Conservation (phyloP, 306 rosid genomes). For the Trifolium dubium region DNA sequence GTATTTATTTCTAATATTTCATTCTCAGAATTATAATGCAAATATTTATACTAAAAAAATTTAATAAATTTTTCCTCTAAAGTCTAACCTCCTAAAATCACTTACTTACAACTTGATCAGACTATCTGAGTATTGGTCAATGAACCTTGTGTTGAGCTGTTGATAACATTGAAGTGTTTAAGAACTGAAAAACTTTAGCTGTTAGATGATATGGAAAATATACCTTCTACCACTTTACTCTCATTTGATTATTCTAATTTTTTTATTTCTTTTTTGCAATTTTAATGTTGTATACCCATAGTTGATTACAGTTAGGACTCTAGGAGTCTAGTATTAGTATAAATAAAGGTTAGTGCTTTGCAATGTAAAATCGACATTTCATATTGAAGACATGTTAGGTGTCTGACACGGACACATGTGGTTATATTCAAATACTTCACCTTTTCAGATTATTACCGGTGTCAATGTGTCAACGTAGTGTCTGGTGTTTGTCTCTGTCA, state of each 20-base stretch:
- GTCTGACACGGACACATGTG: too few species aligned
- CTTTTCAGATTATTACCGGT: too few species aligned
- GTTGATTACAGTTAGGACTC: neutral
- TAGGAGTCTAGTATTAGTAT: constrained; percentile 11
- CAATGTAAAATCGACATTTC: too few species aligned
- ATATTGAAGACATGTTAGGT: too few species aligned
- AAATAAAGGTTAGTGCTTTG: constrained; percentile 2
- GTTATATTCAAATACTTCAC: too few species aligned
- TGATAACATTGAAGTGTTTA: neutral
- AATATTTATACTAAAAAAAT: neutral
- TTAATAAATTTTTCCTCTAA: constrained; percentile 1
- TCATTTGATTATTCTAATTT: too few species aligned
- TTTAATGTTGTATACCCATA: neutral
- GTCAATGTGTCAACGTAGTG: too few species aligned
- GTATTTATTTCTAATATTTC: constrained; percentile 3
- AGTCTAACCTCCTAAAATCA: neutral
- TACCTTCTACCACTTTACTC: neutral
- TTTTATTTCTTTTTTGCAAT: too few species aligned
- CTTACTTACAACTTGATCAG: neutral
- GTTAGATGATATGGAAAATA: neutral
- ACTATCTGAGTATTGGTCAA: neutral
- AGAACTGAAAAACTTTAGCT: neutral
- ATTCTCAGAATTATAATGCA: neutral
- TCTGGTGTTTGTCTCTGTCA: too few species aligned
- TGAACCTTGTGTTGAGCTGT: neutral